These are phyloP conservation scores for Russula lepida DNA, from an alignment of 768 basidiomycete genomes.

Conservation along the genomic window DNA sequence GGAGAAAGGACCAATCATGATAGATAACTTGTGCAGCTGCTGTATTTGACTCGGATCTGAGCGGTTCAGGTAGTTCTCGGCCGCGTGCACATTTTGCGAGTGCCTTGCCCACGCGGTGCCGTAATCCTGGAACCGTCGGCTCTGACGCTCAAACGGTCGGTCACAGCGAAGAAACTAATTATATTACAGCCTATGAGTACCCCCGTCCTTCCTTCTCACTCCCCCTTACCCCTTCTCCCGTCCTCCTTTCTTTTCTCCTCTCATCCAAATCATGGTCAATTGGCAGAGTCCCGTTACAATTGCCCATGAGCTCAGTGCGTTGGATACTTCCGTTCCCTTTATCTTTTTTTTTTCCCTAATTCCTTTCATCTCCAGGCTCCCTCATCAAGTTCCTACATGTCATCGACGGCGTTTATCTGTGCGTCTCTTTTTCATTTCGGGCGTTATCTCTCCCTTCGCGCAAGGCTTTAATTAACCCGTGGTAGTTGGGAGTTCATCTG, in stretches of 20 bases:
- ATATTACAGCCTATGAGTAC: neutral
- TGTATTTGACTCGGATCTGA: too few species aligned
- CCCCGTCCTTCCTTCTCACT: neutral
- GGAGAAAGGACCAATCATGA: neutral
- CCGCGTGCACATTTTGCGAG: neutral
- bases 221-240: neutral
- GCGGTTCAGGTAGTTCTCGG: too few species aligned
- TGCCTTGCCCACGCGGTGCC: neutral
- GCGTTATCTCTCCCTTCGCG: too few species aligned
- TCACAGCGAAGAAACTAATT: too few species aligned
- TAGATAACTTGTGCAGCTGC: too few species aligned
- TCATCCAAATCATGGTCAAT: conserved; percentile 11
- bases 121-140: neutral
- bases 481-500: conserved; percentile 18
- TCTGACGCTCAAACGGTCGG: neutral
- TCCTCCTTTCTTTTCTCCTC: neutral
- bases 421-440: neutral
- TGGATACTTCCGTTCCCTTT: neutral
- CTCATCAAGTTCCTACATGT: conserved; percentile 18
- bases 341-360: neutral
- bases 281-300: conserved; percentile 13
- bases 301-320: conserved; percentile 3
- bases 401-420: conserved; percentile 17
- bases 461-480: neutral
- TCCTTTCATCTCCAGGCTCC: neutral